Conservation (phyloP, 2,329 filamentous ascomycete genomes). For the Myotisia sp. region DNA sequence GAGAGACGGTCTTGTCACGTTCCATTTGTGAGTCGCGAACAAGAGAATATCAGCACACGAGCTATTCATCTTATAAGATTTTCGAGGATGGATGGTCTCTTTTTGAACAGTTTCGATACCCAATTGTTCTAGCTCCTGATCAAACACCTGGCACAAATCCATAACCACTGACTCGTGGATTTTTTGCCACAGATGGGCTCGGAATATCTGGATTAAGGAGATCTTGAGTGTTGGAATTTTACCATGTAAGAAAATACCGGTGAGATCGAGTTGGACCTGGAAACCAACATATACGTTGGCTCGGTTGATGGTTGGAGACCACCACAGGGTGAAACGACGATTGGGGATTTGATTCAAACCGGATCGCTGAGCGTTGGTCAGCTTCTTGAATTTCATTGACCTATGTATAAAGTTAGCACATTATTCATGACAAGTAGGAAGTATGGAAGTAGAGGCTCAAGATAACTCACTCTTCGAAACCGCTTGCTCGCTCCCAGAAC, state of each 20-base stretch:
- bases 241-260: slow-evolving; percentile 96
- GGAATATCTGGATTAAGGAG: slow-evolving; percentile 96
- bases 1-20: slow-evolving; percentile 82
- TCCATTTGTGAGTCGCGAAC: slow-evolving; percentile 98
- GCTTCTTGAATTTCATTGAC: slow-evolving; percentile 95
- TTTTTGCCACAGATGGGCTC: slow-evolving; percentile 99
- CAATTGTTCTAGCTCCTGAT: slow-evolving; percentile 88
- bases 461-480: slow-evolving; percentile 34
- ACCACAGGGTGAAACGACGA: slow-evolving; percentile 96
- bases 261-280: slow-evolving; percentile 94
- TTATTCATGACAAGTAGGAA: neutral
- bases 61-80: slow-evolving; percentile 99
- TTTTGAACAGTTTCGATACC: slow-evolving; percentile 97
- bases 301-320: slow-evolving; percentile 84
- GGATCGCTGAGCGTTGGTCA: slow-evolving; percentile 91
- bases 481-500: slow-evolving; percentile 60
- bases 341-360: slow-evolving; percentile 98
- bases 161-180: slow-evolving; percentile 98
- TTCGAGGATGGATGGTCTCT: slow-evolving; percentile 96
- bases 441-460: neutral
- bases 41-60: slow-evolving; percentile 94
- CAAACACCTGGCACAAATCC: slow-evolving; percentile 97
- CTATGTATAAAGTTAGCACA: slow-evolving; percentile 15
- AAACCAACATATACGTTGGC: slow-evolving; percentile 99
- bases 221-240: slow-evolving; percentile 98